These are phyloP conservation scores for Dendrobium chrysotoxum DNA, from an alignment of 106 monocot genomes.

Conservation along the genomic window DNA sequence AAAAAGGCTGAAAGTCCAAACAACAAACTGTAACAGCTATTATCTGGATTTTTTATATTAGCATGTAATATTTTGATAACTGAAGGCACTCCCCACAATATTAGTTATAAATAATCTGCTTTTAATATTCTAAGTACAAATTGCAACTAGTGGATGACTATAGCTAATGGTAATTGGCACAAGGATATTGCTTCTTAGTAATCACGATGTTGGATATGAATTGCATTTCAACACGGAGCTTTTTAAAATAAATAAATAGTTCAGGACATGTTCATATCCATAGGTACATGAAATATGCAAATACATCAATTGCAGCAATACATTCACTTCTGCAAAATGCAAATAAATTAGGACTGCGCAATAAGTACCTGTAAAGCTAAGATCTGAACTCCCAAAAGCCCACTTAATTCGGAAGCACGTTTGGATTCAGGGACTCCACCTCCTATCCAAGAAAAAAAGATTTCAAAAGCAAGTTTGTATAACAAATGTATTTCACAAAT, in stretches of 20 bases:
- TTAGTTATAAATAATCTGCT: neutral
- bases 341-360: neutral
- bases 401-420: conserved; percentile 70
- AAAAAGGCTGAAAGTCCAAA: neutral
- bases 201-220: neutral
- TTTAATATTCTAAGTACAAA: neutral
- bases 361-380: conserved; percentile 68
- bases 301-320: neutral
- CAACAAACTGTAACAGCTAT: neutral
- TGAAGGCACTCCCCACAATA: neutral
- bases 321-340: neutral
- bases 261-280: neutral
- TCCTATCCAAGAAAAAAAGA: conserved; percentile 31
- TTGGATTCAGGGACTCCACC: conserved; percentile 85
- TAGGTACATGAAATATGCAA: neutral
- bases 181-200: neutral
- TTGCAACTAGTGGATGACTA: neutral
- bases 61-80: neutral
- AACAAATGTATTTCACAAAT: neutral
- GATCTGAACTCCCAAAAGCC: conserved; percentile 59
- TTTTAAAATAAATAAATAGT: neutral
- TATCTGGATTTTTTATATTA: neutral
- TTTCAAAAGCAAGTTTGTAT: neutral
- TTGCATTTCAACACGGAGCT: neutral
- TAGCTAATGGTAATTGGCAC: neutral